Percentiles rank a stretch among this genome's conserved stretches.
These are phyloP conservation scores for Pseudogymnoascus sp. DNA, from an alignment of 2,329 filamentous ascomycete genomes.

Conservation along the genomic window DNA sequence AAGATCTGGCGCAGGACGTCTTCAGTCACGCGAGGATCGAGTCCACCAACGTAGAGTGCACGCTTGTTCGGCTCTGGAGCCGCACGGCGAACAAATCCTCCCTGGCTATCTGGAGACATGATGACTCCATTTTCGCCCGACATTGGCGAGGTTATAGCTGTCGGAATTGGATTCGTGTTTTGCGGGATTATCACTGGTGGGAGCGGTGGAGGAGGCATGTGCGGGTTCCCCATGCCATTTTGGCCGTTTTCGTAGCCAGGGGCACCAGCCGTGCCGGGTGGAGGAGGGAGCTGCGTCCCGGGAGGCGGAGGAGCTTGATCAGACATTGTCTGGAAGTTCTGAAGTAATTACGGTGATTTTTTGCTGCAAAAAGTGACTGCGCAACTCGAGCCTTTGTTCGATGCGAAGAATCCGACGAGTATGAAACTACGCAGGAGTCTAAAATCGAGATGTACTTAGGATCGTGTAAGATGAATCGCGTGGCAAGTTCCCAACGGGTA, in stretches of 20 bases:
- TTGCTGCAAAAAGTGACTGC: slow-evolving; percentile 5
- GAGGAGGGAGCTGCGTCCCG: slow-evolving; percentile 58
- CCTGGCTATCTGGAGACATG: slow-evolving; percentile 77
- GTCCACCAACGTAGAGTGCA: slow-evolving; percentile 87
- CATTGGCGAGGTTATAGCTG: slow-evolving; percentile 82
- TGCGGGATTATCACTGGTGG: slow-evolving; percentile 80
- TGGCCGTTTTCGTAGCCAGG: slow-evolving; percentile 72
- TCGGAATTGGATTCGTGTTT: slow-evolving; percentile 92
- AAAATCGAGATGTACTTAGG: slow-evolving; percentile 8
- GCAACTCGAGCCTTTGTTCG: not conserved
- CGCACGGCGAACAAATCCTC: slow-evolving; percentile 75
- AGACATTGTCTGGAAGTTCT: slow-evolving; percentile 51
- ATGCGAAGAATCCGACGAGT: slow-evolving; percentile 5
- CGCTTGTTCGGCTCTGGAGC: slow-evolving; percentile 98
- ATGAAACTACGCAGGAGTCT: slow-evolving; percentile 5
- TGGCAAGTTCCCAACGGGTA: not conserved
- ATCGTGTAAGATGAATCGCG: not conserved
- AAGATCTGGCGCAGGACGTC: slow-evolving; percentile 97
- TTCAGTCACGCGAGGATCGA: slow-evolving; percentile 92
- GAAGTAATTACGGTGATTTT: not conserved
- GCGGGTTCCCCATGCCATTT: slow-evolving; percentile 61
- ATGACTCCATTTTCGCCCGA: slow-evolving; percentile 57
- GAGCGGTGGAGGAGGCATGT: slow-evolving; percentile 85
- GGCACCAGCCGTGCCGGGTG: slow-evolving; percentile 58
- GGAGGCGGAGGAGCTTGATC: slow-evolving; percentile 59